phyloP scores from a whole-genome alignment of 257 asterid genomes.

The Solanum tarijense region DNA sequence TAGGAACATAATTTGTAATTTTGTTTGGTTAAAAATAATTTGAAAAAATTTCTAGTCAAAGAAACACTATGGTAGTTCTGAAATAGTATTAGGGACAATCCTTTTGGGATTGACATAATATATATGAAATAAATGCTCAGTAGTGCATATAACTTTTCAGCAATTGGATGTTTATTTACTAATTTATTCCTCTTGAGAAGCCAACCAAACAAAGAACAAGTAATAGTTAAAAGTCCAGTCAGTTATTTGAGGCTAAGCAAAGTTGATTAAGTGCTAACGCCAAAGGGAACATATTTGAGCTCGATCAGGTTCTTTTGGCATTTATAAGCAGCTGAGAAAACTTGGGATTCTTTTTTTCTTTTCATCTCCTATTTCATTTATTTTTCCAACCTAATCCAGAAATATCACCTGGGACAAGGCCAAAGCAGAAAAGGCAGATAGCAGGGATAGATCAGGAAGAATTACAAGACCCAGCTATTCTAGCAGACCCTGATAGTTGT shows the following conservation, averaged over 20 bases:
- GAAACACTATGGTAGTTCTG: not conserved
- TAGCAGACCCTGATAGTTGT: constrained; percentile 83
- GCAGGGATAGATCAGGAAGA: constrained; percentile 71
- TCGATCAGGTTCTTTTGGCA: not conserved
- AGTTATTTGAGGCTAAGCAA: not conserved
- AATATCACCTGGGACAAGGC: constrained; percentile 24
- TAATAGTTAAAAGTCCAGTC: not conserved
- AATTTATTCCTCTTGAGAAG: not conserved
- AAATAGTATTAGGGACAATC: not conserved
- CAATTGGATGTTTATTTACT: not conserved
- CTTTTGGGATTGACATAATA: not conserved
- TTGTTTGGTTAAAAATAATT: not conserved
- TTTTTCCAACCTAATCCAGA: constrained; percentile 22
- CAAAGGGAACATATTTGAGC: not conserved
- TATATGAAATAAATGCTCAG: not conserved
- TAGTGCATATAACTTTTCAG: not conserved
- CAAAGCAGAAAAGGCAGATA: constrained; percentile 28
- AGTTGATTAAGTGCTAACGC: not conserved
- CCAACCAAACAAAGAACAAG: not conserved
- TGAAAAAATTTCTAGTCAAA: not conserved
- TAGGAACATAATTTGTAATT: not conserved
- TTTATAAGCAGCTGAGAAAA: not conserved
- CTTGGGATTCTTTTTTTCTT: not conserved
- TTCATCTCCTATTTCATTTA: not conserved
- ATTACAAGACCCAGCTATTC: constrained; percentile 46